Percentiles rank a stretch among this genome's conserved stretches.
Evolutionary conservation across 140 eudicot species (phyloP).

Genomic region (Ambrosia hybrid): DNA sequence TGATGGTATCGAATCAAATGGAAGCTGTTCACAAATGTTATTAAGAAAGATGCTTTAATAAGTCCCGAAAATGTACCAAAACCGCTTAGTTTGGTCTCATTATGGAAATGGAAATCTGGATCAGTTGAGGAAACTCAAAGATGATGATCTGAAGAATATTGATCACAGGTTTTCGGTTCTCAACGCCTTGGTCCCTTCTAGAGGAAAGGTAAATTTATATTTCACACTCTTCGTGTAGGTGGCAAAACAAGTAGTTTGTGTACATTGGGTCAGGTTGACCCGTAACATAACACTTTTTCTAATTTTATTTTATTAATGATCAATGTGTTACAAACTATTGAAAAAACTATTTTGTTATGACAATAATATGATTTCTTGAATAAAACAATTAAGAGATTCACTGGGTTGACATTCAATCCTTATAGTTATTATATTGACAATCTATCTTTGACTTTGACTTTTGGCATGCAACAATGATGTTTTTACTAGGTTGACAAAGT

Average conservation of each 20-base stretch:
- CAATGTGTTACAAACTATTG: not conserved
- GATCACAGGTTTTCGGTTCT: constrained; percentile 57
- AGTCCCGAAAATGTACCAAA: constrained; percentile 59
- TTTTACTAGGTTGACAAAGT: constrained; percentile 66
- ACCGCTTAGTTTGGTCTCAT: constrained; percentile 16
- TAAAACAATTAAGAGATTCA: not conserved
- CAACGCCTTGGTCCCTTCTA: constrained; percentile 66
- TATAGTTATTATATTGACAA: not conserved
- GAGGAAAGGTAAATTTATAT: constrained; percentile 67
- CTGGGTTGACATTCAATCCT: not conserved
- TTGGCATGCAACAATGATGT: constrained; percentile 15
- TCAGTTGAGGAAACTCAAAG: constrained; percentile 24
- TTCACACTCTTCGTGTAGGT: not conserved
- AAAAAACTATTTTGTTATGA: not conserved
- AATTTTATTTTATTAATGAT: not conserved
- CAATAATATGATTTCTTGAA: not conserved
- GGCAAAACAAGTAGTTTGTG: not conserved
- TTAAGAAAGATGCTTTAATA: constrained; percentile 54
- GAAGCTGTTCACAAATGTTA: constrained; percentile 48
- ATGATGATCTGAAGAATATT: constrained; percentile 40
- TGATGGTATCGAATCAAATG: constrained; percentile 19
- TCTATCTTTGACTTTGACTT: not conserved
- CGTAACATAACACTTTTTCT: constrained; percentile 7
- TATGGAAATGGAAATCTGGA: constrained; percentile 27
- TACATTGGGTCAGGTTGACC: not conserved